These are phyloP conservation scores for Halophytophthora polymorphica DNA, from an alignment of 352 stramenopile genomes.

Conservation along the genomic window DNA sequence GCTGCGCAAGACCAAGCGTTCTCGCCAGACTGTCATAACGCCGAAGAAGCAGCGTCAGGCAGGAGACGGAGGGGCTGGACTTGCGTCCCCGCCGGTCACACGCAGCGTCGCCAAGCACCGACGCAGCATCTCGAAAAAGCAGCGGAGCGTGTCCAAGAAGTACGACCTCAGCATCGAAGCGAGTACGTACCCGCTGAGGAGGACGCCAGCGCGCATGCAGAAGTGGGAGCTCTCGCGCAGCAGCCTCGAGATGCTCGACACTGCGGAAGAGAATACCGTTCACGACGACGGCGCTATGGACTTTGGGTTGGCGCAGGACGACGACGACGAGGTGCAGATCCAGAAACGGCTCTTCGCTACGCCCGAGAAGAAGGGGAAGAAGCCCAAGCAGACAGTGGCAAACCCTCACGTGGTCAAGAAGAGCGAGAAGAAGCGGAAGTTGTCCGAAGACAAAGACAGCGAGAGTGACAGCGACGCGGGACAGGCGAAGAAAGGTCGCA, in stretches of 20 bases:
- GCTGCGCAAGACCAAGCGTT: neutral
- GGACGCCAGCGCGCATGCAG: conserved; percentile 24
- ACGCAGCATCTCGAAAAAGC: too few relatives aligned
- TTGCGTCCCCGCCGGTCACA: too few relatives aligned
- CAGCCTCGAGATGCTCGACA: conserved; percentile 20
- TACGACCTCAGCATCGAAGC: too few relatives aligned
- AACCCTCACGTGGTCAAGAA: too few relatives aligned
- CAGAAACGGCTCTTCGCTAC: conserved; percentile 35
- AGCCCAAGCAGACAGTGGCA: too few relatives aligned
- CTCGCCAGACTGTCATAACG: too few relatives aligned
- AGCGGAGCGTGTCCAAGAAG: too few relatives aligned
- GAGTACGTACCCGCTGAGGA: conserved; percentile 15
- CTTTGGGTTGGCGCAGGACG: neutral
- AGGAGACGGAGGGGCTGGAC: too few relatives aligned
- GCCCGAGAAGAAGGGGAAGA: conserved; percentile 7
- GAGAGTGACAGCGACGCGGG: neutral
- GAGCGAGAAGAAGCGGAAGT: conserved; percentile 3
- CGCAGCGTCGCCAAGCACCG: too few relatives aligned
- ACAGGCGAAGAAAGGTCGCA: neutral
- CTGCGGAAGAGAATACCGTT: conserved; percentile 9
- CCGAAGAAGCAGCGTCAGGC: too few relatives aligned
- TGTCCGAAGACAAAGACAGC: neutral
- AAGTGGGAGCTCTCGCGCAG: conserved; percentile 12
- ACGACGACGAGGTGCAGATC: conserved; percentile 29
- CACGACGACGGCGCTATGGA: conserved; percentile 6